A percentile compares a stretch with the other conserved stretches of the same genome.
These are phyloP conservation scores for Lactarius pseudohatsudake DNA, from an alignment of 768 basidiomycete genomes.

Conservation along the genomic window DNA sequence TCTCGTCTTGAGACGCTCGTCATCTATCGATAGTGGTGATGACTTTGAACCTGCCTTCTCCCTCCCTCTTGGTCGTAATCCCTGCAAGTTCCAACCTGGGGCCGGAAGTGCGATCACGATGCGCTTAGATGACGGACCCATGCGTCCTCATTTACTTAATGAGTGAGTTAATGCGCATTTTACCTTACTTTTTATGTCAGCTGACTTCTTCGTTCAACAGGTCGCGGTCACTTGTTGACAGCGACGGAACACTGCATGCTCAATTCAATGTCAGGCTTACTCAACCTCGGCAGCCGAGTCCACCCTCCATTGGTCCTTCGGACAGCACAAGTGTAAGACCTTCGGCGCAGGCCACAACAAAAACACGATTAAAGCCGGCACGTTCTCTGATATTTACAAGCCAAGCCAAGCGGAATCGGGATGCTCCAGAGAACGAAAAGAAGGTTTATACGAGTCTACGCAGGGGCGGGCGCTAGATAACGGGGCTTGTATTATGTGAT, in stretches of 20 bases:
- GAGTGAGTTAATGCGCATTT: slow-evolving; percentile 40
- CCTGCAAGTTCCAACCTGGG: slow-evolving; percentile 9
- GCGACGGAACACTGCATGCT: slow-evolving; percentile 31
- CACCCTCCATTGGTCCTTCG: background rate
- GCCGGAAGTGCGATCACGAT: slow-evolving; percentile 3
- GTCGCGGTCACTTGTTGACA: slow-evolving; percentile 29
- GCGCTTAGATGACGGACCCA: slow-evolving; percentile 14
- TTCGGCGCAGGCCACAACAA: background rate
- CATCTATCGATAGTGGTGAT: background rate
- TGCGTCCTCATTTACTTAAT: slow-evolving; percentile 20
- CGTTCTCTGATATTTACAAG: background rate
- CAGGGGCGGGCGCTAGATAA: background rate
- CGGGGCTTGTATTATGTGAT: background rate
- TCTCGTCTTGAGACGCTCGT: slow-evolving; percentile 37
- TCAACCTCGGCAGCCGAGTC: background rate
- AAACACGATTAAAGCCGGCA: background rate
- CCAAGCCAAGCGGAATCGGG: background rate
- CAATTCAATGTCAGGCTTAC: slow-evolving; percentile 11
- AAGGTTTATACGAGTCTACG: background rate
- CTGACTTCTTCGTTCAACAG: slow-evolving; percentile 23
- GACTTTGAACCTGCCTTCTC: background rate
- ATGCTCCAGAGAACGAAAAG: background rate
- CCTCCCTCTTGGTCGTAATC: background rate
- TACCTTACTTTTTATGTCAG: background rate
- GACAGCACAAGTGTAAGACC: slow-evolving; percentile 2